A percentile compares a stretch with the other conserved stretches of the same genome.
phyloP scores from a whole-genome alignment of 129 eudicot species.

The Flaveria ramosissima region DNA sequence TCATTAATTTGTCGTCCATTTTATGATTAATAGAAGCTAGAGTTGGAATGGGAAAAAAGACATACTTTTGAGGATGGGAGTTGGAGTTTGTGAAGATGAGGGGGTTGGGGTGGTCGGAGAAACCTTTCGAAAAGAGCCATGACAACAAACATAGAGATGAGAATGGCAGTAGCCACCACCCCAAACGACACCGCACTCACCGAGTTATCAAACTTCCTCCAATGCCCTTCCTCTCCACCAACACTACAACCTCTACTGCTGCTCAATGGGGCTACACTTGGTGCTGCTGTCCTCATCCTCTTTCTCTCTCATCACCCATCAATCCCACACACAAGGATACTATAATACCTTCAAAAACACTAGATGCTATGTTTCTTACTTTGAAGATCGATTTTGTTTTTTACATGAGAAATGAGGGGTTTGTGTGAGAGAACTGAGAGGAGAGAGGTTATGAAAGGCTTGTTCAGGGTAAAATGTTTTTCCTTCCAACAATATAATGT shows the following conservation, averaged over 20 bases:
- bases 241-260: background rate
- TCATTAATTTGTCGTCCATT: too few relatives aligned
- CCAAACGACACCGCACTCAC: constrained; percentile 68
- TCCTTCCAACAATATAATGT: background rate
- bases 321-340: background rate
- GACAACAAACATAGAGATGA: constrained; percentile 58
- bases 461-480: background rate
- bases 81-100: constrained; percentile 42
- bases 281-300: constrained; percentile 21
- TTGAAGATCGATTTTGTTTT: background rate
- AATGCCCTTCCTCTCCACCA: constrained; percentile 39
- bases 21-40: too few relatives aligned
- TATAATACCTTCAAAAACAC: too few relatives aligned
- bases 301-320: constrained; percentile 25
- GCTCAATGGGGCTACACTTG: constrained; percentile 47
- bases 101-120: constrained; percentile 47
- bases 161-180: constrained; percentile 59
- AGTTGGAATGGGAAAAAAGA: background rate
- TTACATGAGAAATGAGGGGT: too few relatives aligned
- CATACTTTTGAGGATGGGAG: constrained; percentile 74
- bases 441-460: background rate
- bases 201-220: constrained; percentile 55
- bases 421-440: background rate
- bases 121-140: constrained; percentile 64
- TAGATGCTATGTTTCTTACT: too few relatives aligned